Evolutionary conservation across 1,284 basidiomycete genomes (phyloP).

Genomic region (Chalciporus sp.): DNA sequence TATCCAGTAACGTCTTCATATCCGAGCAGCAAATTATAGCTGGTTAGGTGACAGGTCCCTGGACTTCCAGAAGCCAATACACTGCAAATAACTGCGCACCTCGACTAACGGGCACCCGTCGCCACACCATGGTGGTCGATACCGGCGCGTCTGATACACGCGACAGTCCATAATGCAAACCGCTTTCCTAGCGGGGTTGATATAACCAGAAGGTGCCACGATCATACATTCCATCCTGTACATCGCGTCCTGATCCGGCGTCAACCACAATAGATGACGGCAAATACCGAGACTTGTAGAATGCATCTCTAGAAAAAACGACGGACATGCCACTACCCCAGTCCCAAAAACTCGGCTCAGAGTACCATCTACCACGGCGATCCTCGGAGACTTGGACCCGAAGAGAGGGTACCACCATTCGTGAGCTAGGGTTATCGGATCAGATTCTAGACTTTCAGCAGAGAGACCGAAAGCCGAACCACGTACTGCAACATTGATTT

Average conservation of each 20-base stretch:
- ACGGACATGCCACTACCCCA: slow-evolving; percentile 6
- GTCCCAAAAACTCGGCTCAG: not conserved
- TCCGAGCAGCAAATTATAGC: slow-evolving; percentile 1
- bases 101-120: not conserved
- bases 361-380: slow-evolving; percentile 48
- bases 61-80: not conserved
- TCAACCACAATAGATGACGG: not conserved
- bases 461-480: not conserved
- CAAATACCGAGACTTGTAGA: no score
- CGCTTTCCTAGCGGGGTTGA: not conserved
- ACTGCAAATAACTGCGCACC: not conserved
- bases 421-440: slow-evolving; percentile 38
- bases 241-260: no score
- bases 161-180: no score
- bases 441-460: slow-evolving; percentile 1
- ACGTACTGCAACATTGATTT: slow-evolving; percentile 65
- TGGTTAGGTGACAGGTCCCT: slow-evolving; percentile 6
- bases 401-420: slow-evolving; percentile 45
- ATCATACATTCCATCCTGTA: no score
- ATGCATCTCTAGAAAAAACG: not conserved
- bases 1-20: not conserved
- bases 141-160: no score
- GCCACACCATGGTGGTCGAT: not conserved
- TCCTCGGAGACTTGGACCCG: slow-evolving; percentile 41
- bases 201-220: no score